Conservation (phyloP, 441 rosid species). For the Gossypium gossypioides region DNA sequence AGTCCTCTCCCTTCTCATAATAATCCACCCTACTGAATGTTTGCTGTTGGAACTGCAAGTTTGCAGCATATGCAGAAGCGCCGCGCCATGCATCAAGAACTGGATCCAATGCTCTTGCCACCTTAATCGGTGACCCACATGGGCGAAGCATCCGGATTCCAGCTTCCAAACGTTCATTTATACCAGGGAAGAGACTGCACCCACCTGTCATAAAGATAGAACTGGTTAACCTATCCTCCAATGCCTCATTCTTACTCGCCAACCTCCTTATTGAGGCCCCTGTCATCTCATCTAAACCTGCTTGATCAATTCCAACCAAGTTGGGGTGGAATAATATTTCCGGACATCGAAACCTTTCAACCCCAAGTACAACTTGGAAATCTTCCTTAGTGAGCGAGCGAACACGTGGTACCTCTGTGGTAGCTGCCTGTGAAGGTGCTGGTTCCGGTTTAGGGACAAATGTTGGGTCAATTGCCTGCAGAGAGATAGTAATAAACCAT, state of each 20-base stretch:
- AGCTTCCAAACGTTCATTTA: constrained; percentile 56
- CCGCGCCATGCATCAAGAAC: constrained; percentile 94
- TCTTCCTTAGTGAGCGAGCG: constrained; percentile 77
- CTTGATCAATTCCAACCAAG: constrained; percentile 73
- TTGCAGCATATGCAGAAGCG: constrained; percentile 58
- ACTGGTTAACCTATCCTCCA: constrained; percentile 58
- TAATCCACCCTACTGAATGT: constrained; percentile 62
- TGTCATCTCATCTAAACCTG: constrained; percentile 72
- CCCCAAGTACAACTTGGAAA: constrained; percentile 63
- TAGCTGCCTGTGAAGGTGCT: constrained; percentile 32
- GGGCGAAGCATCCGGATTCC: constrained; percentile 81
- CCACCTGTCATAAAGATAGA: constrained; percentile 80
- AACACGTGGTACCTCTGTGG: constrained; percentile 44
- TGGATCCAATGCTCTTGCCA: constrained; percentile 61
- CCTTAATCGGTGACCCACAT: constrained; percentile 53
- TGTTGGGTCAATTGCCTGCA: constrained; percentile 69
- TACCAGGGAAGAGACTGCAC: constrained; percentile 57
- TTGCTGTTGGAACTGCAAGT: constrained; percentile 45
- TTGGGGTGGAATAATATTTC: constrained; percentile 70
- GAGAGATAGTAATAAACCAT: neutral
- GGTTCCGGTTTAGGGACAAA: constrained; percentile 54
- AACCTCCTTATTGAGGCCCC: constrained; percentile 69
- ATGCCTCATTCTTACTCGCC: constrained; percentile 26
- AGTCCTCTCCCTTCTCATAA: constrained; percentile 81
- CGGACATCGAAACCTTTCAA: constrained; percentile 81